Percentiles rank a stretch among this genome's conserved stretches.
These are phyloP conservation scores for Yarrowia bubula DNA, from an alignment of 805 yeast species.

Conservation along the genomic window DNA sequence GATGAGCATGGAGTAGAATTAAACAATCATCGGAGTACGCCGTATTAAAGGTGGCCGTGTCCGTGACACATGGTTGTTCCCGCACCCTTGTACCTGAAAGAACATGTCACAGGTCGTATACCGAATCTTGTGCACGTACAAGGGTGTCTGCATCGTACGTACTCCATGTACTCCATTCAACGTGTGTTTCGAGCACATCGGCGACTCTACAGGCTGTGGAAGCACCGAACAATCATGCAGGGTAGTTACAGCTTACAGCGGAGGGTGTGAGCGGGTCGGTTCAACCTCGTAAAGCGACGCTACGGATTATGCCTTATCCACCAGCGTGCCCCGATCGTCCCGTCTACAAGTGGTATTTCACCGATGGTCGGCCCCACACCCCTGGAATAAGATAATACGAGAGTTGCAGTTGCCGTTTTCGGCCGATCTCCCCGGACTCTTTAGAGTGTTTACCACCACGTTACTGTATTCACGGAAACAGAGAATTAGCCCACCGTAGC, in stretches of 20 bases:
- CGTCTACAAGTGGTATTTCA: not conserved
- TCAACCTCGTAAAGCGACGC: no score
- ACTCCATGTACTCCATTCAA: not conserved
- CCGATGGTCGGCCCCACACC: not conserved
- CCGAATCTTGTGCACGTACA: no score
- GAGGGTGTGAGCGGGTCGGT: not conserved
- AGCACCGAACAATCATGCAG: not conserved
- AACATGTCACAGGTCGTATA: no score
- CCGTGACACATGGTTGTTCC: no score
- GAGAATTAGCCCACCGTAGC: no score
- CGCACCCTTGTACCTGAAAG: not conserved
- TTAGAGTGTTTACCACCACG: not conserved
- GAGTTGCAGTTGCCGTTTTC: conserved; percentile 4
- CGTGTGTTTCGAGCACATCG: not conserved
- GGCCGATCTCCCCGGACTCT: conserved; percentile 2
- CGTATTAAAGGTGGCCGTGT: no score
- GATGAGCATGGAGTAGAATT: no score
- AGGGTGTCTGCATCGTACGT: not conserved
- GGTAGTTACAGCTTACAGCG: not conserved
- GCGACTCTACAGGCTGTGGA: not conserved
- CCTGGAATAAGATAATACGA: conserved; percentile 18
- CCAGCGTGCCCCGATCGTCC: not conserved
- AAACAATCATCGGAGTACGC: no score
- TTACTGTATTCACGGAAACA: no score
- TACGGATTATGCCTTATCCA: not conserved